Conservation (phyloP, 2,329 filamentous ascomycete genomes). For the Lecanoromycetidae sp. region DNA sequence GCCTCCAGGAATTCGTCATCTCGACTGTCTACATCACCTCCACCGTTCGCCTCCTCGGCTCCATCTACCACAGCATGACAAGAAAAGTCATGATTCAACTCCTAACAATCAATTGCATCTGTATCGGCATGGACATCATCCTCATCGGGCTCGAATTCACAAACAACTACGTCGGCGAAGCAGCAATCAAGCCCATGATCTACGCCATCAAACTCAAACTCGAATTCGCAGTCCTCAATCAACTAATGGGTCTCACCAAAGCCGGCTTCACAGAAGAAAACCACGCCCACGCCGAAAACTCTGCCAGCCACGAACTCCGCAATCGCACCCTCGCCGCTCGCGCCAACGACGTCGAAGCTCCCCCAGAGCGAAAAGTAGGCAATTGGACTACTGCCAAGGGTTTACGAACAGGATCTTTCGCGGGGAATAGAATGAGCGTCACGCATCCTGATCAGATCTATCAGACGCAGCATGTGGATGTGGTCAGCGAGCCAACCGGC, state of each 20-base stretch:
- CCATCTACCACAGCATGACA: slow-evolving; percentile 32
- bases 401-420: slow-evolving; percentile 5
- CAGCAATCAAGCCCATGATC: slow-evolving; percentile 35
- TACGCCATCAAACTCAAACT: slow-evolving; percentile 40
- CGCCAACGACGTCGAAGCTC: slow-evolving; percentile 6
- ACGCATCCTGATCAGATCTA: slow-evolving; percentile 10
- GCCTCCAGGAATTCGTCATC: slow-evolving; percentile 43
- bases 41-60: slow-evolving; percentile 38
- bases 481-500: slow-evolving; percentile 10
- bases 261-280: slow-evolving; percentile 17
- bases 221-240: slow-evolving; percentile 35
- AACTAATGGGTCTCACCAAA: slow-evolving; percentile 19
- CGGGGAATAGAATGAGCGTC: slow-evolving; percentile 4
- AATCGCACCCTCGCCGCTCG: slow-evolving; percentile 5
- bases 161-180: slow-evolving; percentile 35
- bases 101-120: slow-evolving; percentile 36
- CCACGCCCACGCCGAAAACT: slow-evolving; percentile 5
- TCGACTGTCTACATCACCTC: slow-evolving; percentile 43
- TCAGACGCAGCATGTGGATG: slow-evolving; percentile 13
- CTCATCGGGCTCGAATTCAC: slow-evolving; percentile 34
- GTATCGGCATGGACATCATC: slow-evolving; percentile 36
- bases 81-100: slow-evolving; percentile 39
- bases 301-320: slow-evolving; percentile 12
- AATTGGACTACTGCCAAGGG: slow-evolving; percentile 4
- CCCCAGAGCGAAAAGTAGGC: slow-evolving; percentile 4